Base-by-base conservation (phyloP, 495 filamentous ascomycete genomes). In the Aspergillus conjunctus region DNA sequence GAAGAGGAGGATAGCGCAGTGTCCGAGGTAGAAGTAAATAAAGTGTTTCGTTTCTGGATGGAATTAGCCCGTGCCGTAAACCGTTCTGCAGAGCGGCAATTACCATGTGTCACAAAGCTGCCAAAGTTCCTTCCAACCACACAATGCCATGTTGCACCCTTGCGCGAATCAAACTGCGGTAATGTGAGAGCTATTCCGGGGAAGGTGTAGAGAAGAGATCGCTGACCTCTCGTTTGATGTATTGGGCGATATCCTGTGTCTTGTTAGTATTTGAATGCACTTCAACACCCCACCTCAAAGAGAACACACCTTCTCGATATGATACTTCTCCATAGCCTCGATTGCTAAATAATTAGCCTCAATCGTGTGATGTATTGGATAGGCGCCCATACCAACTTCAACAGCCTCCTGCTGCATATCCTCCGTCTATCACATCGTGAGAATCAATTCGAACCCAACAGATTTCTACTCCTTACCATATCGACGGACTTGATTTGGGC, bases 21-120 rank as follows among this genome's bases (percentile, higher is more conserved):
- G 94, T 51, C 94, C 94, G 60, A 98, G 90, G 79, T 98, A 98
- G 83, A 99, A 99, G 81, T 99, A 99, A 72, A 98, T 97, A 81
- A 99, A 99, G 77, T 99, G 94, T 78, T 97, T 97, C 43, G 94
- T 97, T 73, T 99, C 93, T 97, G 78, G 4, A 26, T 31, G 48
- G 30, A 17, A 68, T 69, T 60, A 59, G 60, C 26, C 31, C 20
- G 10, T 32, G 22, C 17, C 45, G 22, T 17, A 54, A 17, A 21
- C 50, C 3, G 1, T 18, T 15, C 20, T 0, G 20, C 5, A 15
- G 8, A 46, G 37, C 20, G 21, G 46, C 20, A 62, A 82, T 59
- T 84, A 96, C 93, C 94, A 69, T 99, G 94, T 26, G 94, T 99
- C 45, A 99, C 95, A 66, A 97, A 99, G 78, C 93, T 97, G 67